Conservation (phyloP, 1,284 basidiomycete species). For the Trichosporon coremiiforme region DNA sequence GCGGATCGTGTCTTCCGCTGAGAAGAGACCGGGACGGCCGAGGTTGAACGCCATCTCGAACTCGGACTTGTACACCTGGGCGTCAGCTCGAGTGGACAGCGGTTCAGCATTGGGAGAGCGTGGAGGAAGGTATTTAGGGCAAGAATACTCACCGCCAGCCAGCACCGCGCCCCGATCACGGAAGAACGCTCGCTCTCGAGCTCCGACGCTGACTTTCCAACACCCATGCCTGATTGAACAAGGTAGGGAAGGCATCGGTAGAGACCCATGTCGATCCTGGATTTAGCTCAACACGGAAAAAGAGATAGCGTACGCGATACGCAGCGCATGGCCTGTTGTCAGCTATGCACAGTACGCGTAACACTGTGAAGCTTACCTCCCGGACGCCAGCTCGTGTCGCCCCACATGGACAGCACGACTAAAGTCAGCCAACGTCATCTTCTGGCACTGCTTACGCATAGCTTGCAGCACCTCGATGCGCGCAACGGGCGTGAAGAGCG, state of each 20-base stretch:
- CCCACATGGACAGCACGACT: constrained; percentile 51
- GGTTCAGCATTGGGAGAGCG: too few relatives aligned
- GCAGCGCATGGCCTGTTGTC: constrained; percentile 76
- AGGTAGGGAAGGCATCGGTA: constrained; percentile 83
- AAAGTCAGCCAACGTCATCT: constrained; percentile 16
- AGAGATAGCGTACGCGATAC: constrained; percentile 65
- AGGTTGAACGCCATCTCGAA: constrained; percentile 61
- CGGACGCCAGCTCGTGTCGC: constrained; percentile 51
- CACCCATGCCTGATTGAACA: constrained; percentile 68
- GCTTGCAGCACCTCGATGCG: constrained; percentile 81
- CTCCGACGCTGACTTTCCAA: constrained; percentile 62
- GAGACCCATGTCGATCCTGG: constrained; percentile 74
- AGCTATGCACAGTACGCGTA: background rate
- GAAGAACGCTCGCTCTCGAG: constrained; percentile 70
- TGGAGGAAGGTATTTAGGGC: too few relatives aligned
- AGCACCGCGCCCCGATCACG: constrained; percentile 75
- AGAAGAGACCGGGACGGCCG: constrained; percentile 82
- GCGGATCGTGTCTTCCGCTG: constrained; percentile 80
- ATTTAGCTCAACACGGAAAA: constrained; percentile 10
- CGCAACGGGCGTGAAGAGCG: constrained; percentile 78
- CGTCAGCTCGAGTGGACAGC: background rate
- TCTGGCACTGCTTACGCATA: constrained; percentile 59
- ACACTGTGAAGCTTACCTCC: constrained; percentile 33
- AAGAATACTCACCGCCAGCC: constrained; percentile 65
- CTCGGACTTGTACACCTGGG: constrained; percentile 75